A percentile compares a stretch with the other conserved stretches of the same genome.
These are phyloP conservation scores for Tylopilus plumbeoviolaceoides DNA, from an alignment of 768 basidiomycete genomes.

Conservation along the genomic window DNA sequence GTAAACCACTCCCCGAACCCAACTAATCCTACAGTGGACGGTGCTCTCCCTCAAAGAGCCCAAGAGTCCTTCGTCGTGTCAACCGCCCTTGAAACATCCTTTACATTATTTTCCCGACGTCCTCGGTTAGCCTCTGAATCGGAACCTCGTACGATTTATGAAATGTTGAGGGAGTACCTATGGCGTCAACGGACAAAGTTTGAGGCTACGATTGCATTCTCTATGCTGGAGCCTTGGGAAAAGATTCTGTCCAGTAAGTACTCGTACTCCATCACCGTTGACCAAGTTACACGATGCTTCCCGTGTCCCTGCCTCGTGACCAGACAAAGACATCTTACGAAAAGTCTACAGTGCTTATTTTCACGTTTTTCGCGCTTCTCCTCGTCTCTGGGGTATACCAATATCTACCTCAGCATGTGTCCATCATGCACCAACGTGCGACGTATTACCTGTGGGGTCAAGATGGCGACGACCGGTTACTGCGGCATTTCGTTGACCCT, in stretches of 20 bases:
- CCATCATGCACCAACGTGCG: slow-evolving; percentile 50
- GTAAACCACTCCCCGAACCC: neutral
- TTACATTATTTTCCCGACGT: neutral
- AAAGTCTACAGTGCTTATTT: slow-evolving; percentile 37
- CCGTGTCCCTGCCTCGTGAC: neutral
- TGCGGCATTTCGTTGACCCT: slow-evolving; percentile 28
- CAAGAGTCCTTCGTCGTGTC: neutral
- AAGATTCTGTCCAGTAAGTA: slow-evolving; percentile 53
- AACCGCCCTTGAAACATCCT: neutral
- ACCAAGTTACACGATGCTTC: neutral
- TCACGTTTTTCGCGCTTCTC: slow-evolving; percentile 39
- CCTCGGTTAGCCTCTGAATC: neutral
- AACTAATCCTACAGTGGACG: neutral
- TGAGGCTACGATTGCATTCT: slow-evolving; percentile 56
- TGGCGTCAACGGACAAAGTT: slow-evolving; percentile 31
- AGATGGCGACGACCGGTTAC: slow-evolving; percentile 36
- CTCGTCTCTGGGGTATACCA: slow-evolving; percentile 48
- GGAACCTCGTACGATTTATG: slow-evolving; percentile 11
- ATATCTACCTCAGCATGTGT: slow-evolving; percentile 59
- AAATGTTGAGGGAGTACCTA: slow-evolving; percentile 30
- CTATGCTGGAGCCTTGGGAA: slow-evolving; percentile 71
- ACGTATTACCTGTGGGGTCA: slow-evolving; percentile 64
- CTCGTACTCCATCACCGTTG: slow-evolving; percentile 5
- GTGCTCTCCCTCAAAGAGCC: neutral
- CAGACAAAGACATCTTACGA: slow-evolving; percentile 4